Evolutionary conservation across 2,329 filamentous ascomycete genomes (phyloP), one percentile per base, ranked within the genome.

Genomic region (Sclerotinia subarctica): DNA sequence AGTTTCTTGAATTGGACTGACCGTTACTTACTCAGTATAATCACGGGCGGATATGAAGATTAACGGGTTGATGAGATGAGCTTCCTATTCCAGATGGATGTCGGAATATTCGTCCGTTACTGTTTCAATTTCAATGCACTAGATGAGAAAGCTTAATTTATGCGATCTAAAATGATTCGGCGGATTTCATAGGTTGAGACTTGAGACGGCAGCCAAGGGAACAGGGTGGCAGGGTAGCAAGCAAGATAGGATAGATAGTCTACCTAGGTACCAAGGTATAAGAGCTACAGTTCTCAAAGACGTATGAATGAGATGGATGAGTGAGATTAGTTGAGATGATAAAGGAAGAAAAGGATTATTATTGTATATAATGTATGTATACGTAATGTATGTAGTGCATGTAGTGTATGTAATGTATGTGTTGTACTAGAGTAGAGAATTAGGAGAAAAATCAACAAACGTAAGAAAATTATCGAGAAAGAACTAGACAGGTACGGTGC

Each of bases 1-100:
- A 26, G 24, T 38, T 62, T 60, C 46, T 62, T 51, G 29, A n/a
- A 26, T 26, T 51, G 46, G 15, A 62, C 11, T 51, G 46, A 42
- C 44, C 21, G 21, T 51, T 19, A 38, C 29, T 62, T 46, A 51
- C 44, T 35, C 35, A 35, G 8, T 49, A 60, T 35, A 13, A 42
- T 42, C 11, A 49, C 24, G 26, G 26, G 29, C 49, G 21, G 24
- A 49, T 59, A 59, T 59, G 64, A 29, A 42, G 13, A 38, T 38
- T 38, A 38, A 44, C 32, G 26, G 15, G 32, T 66, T 66, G 64
- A 32, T 52, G 64, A 62, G 64, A 32, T 52, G 64, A 62, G 64
- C 64, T 67, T 67, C 64, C 64, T 67, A 67, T 51, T 67, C 29
- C 26, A 59, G 64, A 32, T 60, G n/a, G 54, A 66, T 24, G 35